Percentiles rank a stretch among this genome's conserved stretches.
These are phyloP conservation scores for Centrapalus pauciflorus DNA, from an alignment of 129 eudicot species.

Conservation along the genomic window DNA sequence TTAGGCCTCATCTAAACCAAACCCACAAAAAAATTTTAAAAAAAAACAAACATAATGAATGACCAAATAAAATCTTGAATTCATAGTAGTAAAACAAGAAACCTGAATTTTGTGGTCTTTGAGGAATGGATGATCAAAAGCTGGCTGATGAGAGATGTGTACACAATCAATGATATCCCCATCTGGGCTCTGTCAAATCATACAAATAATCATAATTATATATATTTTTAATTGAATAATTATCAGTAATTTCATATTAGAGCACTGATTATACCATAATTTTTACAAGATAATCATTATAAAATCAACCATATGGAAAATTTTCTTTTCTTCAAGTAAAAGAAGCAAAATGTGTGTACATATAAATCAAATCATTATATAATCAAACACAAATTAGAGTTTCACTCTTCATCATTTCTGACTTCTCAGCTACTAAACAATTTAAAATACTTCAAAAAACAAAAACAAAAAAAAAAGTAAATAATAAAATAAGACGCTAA, in stretches of 20 bases:
- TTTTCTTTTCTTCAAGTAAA: not conserved
- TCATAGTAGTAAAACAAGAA: not conserved
- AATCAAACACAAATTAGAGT: not conserved
- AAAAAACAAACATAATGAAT: not conserved
- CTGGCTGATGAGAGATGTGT: conserved; percentile 84
- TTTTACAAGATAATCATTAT: not conserved
- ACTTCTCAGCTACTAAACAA: not conserved
- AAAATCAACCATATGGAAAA: not conserved
- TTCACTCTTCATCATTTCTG: not conserved
- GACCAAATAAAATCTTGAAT: not conserved
- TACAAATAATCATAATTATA: no score
- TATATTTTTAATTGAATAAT: no score
- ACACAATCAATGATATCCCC: conserved; percentile 87
- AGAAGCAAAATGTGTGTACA: not conserved
- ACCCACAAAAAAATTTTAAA: not conserved
- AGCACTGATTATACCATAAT: not conserved
- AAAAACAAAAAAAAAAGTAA: not conserved
- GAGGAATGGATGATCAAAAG: conserved; percentile 90
- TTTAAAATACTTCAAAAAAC: not conserved
- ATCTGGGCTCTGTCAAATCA: no score
- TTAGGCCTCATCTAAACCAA: conserved; percentile 60
- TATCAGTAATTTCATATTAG: not conserved
- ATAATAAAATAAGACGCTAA: not conserved
- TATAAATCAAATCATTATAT: no score
- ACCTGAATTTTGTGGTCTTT: conserved; percentile 94